These are phyloP conservation scores for Calonectria hawksworthii DNA, from an alignment of 2,329 filamentous ascomycete species.

Conservation along the genomic window DNA sequence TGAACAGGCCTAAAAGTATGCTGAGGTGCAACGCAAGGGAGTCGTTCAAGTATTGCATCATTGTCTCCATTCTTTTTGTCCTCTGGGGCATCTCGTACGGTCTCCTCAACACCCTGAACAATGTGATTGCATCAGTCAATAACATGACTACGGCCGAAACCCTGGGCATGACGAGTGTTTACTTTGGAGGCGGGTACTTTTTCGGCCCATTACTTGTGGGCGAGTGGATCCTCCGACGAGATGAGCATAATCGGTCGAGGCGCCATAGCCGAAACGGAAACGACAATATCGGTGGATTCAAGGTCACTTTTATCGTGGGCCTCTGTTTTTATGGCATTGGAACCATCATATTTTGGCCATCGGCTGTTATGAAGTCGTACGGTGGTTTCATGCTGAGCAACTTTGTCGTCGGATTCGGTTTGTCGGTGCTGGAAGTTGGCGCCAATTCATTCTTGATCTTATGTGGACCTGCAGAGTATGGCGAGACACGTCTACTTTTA, in stretches of 20 bases:
- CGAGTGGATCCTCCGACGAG: constrained; percentile 77
- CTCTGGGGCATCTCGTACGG: constrained; percentile 95
- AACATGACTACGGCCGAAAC: constrained; percentile 73
- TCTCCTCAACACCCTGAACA: constrained; percentile 85
- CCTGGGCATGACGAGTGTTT: constrained; percentile 77
- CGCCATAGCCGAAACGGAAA: constrained; percentile 54
- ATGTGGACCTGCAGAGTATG: constrained; percentile 80
- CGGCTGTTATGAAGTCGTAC: constrained; percentile 80
- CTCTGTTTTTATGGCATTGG: constrained; percentile 81
- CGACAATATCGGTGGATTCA: constrained; percentile 75
- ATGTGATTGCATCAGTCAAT: constrained; percentile 74
- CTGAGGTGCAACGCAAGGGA: constrained; percentile 74
- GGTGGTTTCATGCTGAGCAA: constrained; percentile 82
- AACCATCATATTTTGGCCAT: constrained; percentile 90
- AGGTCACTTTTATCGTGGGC: constrained; percentile 84
- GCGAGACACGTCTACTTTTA: constrained; percentile 81
- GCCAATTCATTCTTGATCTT: constrained; percentile 82
- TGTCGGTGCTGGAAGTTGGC: constrained; percentile 83
- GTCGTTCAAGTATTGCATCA: constrained; percentile 78
- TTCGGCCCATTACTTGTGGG: constrained; percentile 79
- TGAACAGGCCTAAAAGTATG: constrained; percentile 78
- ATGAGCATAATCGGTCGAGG: constrained; percentile 69
- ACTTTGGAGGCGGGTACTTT: constrained; percentile 80
- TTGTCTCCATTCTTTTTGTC: constrained; percentile 87
- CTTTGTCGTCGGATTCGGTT: constrained; percentile 82